Percentiles rank a stretch among this genome's conserved stretches.
Evolutionary conservation across 495 filamentous ascomycete species (phyloP).

Genomic region (Pyronema domesticum): DNA sequence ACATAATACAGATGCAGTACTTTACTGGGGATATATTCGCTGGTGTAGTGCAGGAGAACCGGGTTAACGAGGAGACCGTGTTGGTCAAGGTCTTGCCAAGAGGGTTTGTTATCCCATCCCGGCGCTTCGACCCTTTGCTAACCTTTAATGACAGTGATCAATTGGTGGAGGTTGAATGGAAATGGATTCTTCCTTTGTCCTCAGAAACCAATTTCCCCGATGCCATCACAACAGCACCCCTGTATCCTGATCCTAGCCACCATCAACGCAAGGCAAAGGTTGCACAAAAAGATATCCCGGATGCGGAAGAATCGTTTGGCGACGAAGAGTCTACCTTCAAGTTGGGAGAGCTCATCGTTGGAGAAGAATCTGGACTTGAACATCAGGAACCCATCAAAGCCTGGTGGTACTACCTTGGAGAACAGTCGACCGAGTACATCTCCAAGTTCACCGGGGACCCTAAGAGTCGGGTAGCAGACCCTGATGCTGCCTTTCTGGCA

Average conservation of each 20-base stretch:
- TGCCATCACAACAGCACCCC: slow-evolving; percentile 19
- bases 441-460: slow-evolving; percentile 81
- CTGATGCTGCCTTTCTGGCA: slow-evolving; percentile 36
- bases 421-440: slow-evolving; percentile 75
- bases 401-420: slow-evolving; percentile 80
- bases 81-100: slow-evolving; percentile 72
- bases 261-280: slow-evolving; percentile 40
- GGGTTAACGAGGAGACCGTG: slow-evolving; percentile 53
- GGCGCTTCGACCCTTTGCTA: slow-evolving; percentile 9
- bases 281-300: slow-evolving; percentile 42
- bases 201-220: slow-evolving; percentile 43
- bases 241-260: slow-evolving; percentile 30
- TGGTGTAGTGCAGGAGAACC: slow-evolving; percentile 73
- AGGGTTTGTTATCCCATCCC: slow-evolving; percentile 41
- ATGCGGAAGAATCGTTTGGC: slow-evolving; percentile 51
- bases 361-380: slow-evolving; percentile 19
- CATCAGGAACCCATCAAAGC: slow-evolving; percentile 43
- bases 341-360: slow-evolving; percentile 23
- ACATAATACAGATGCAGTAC: slow-evolving; percentile 78
- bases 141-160: slow-evolving; percentile 22
- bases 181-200: slow-evolving; percentile 53
- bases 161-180: slow-evolving; percentile 55
- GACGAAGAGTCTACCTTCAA: slow-evolving; percentile 27
- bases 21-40: slow-evolving; percentile 75
- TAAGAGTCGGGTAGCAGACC: slow-evolving; percentile 38